Evolutionary conservation across 257 asterid species (phyloP).

Genomic region (Rehmannia glutinosa): DNA sequence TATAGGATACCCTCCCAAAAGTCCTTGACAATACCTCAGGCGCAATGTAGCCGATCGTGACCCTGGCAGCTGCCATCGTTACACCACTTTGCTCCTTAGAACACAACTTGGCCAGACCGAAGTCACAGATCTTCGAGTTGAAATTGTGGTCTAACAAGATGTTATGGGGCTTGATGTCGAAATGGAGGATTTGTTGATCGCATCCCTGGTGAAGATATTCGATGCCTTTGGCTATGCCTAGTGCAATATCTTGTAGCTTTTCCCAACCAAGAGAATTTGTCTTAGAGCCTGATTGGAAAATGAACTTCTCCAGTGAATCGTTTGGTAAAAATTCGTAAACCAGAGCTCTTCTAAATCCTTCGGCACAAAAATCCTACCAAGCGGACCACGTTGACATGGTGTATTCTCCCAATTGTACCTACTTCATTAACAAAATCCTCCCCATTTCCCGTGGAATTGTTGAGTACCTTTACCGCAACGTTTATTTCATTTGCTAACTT

Average conservation of each 20-base stretch:
- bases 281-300: background rate
- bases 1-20: constrained; percentile 27
- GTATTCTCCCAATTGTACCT: constrained; percentile 35
- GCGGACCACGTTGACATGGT: constrained; percentile 37
- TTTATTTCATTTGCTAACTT: constrained; percentile 29
- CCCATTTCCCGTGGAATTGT: constrained; percentile 30
- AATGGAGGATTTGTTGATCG: constrained; percentile 30
- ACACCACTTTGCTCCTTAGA: constrained; percentile 22
- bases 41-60: constrained; percentile 38
- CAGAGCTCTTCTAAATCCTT: constrained; percentile 31
- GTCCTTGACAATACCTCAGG: constrained; percentile 38
- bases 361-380: constrained; percentile 41
- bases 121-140: constrained; percentile 31
- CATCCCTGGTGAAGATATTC: constrained; percentile 31
- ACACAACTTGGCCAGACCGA: constrained; percentile 32
- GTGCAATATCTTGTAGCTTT: constrained; percentile 20
- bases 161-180: constrained; percentile 33
- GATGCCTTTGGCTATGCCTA: constrained; percentile 29
- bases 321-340: constrained; percentile 39
- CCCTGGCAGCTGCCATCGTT: constrained; percentile 35
- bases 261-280: background rate
- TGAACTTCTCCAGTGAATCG: constrained; percentile 31
- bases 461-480: constrained; percentile 38
- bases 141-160: constrained; percentile 30
- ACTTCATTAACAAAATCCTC: constrained; percentile 48